These are phyloP conservation scores for Clathrospora elynae DNA, from an alignment of 2,329 filamentous ascomycete species.

Conservation along the genomic window DNA sequence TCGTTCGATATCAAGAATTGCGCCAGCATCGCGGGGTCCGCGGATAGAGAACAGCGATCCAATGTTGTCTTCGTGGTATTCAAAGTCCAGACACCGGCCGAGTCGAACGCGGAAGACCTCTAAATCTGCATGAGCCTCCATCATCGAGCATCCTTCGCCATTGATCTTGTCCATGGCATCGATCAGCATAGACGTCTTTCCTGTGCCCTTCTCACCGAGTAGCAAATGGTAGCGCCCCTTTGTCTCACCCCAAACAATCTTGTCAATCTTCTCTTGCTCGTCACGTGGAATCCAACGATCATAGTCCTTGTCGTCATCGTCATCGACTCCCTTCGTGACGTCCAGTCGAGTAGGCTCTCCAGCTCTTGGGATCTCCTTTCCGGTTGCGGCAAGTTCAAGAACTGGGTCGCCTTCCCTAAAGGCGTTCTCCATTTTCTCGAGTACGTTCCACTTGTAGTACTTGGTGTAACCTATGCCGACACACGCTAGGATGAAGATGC, in stretches of 20 bases:
- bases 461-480: conserved; percentile 55
- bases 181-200: conserved; percentile 95
- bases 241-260: conserved; percentile 75
- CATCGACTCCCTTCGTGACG: conserved; percentile 17
- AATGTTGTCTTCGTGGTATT: conserved; percentile 98
- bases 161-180: conserved; percentile 94
- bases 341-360: conserved; percentile 28
- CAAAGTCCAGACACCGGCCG: conserved; percentile 92
- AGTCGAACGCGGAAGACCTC: conserved; percentile 94
- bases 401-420: conserved; percentile 93
- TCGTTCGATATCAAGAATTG: conserved; percentile 91
- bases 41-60: conserved; percentile 94
- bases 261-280: conserved; percentile 80
- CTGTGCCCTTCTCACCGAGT: conserved; percentile 93
- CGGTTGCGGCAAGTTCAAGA: conserved; percentile 64
- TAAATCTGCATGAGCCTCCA: conserved; percentile 91
- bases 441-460: conserved; percentile 83
- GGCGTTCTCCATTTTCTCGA: conserved; percentile 91
- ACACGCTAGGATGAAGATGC: conserved; percentile 55
- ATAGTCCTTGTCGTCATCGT: conserved; percentile 56
- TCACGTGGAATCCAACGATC: conserved; percentile 82
- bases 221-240: conserved; percentile 88
- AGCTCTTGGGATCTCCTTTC: conserved; percentile 39
- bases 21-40: conserved; percentile 88
- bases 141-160: conserved; percentile 89